Percentiles rank a stretch among this genome's conserved stretches.
These are phyloP conservation scores for Kwoniella europaea DNA, from an alignment of 768 basidiomycete species.

Conservation along the genomic window DNA sequence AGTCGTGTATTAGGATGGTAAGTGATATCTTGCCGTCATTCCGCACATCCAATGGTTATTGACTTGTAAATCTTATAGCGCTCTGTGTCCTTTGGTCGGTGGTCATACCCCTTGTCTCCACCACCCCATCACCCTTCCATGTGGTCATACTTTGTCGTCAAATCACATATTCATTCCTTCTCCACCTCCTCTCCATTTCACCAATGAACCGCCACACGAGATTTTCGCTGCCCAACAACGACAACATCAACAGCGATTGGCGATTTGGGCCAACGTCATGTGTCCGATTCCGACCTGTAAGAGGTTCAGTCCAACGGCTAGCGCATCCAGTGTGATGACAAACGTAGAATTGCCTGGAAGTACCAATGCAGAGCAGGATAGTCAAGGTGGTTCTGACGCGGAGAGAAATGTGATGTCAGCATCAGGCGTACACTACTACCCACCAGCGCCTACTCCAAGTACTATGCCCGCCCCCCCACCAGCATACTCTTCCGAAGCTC, in stretches of 20 bases:
- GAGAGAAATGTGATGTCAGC: constrained; percentile 21
- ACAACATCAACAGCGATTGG: constrained; percentile 47
- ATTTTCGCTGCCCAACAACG: constrained; percentile 58
- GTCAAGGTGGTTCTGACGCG: not conserved
- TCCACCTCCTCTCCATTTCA: constrained; percentile 57
- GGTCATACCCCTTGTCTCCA: constrained; percentile 56
- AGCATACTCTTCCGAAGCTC: constrained; percentile 33
- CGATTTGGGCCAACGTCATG: constrained; percentile 48
- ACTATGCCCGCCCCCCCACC: constrained; percentile 25
- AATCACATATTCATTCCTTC: constrained; percentile 60
- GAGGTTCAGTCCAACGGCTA: constrained; percentile 41
- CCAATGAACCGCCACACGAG: constrained; percentile 59
- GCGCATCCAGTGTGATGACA: constrained; percentile 4
- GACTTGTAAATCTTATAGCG: constrained; percentile 26
- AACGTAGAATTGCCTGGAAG: constrained; percentile 9
- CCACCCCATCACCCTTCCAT: constrained; percentile 68
- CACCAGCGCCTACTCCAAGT: constrained; percentile 27
- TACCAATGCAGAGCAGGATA: not conserved
- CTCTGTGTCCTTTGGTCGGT: constrained; percentile 46
- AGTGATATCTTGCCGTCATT: constrained; percentile 12
- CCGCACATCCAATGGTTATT: not conserved
- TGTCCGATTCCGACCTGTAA: constrained; percentile 56
- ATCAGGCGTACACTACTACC: constrained; percentile 48
- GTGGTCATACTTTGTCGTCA: constrained; percentile 82
- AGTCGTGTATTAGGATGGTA: constrained; percentile 46